Percentiles rank a stretch among this genome's conserved stretches.
phyloP scores from a whole-genome alignment of 2,329 filamentous ascomycete species.

The Hymenoscyphus occultus region DNA sequence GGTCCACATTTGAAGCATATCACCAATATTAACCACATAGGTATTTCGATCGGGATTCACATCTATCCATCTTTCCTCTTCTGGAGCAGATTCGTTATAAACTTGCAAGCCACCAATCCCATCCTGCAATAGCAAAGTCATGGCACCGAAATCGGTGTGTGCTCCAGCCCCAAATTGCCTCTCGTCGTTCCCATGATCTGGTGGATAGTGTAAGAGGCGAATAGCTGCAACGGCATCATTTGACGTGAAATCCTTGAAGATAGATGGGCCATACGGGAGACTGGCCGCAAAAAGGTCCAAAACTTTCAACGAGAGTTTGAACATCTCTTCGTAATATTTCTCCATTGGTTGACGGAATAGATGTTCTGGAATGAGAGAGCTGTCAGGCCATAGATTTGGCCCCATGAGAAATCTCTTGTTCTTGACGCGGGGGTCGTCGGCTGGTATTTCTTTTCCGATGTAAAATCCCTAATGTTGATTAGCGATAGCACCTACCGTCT shows the following conservation, averaged over 20 bases:
- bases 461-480: constrained; percentile 37
- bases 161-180: constrained; percentile 33
- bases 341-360: constrained; percentile 41
- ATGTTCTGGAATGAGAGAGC: constrained; percentile 33
- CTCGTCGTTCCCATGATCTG: constrained; percentile 36
- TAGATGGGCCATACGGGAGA: constrained; percentile 42
- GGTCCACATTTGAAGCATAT: constrained; percentile 49
- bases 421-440: constrained; percentile 38
- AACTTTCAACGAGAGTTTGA: constrained; percentile 39
- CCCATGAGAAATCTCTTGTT: constrained; percentile 40
- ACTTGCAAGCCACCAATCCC: constrained; percentile 49
- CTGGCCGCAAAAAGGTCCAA: constrained; percentile 43
- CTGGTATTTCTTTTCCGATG: constrained; percentile 42
- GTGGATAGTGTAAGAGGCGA: constrained; percentile 50
- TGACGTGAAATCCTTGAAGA: constrained; percentile 43
- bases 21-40: constrained; percentile 50
- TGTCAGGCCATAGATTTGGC: constrained; percentile 44
- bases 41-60: constrained; percentile 44
- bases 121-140: constrained; percentile 53
- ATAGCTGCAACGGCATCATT: constrained; percentile 43
- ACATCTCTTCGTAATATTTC: constrained; percentile 42
- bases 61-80: constrained; percentile 39
- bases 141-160: constrained; percentile 53
- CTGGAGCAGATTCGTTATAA: constrained; percentile 36
- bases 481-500: not conserved